These are phyloP conservation scores for Colletotrichum nymphaeae DNA, from an alignment of 2,329 filamentous ascomycete genomes.

Conservation along the genomic window DNA sequence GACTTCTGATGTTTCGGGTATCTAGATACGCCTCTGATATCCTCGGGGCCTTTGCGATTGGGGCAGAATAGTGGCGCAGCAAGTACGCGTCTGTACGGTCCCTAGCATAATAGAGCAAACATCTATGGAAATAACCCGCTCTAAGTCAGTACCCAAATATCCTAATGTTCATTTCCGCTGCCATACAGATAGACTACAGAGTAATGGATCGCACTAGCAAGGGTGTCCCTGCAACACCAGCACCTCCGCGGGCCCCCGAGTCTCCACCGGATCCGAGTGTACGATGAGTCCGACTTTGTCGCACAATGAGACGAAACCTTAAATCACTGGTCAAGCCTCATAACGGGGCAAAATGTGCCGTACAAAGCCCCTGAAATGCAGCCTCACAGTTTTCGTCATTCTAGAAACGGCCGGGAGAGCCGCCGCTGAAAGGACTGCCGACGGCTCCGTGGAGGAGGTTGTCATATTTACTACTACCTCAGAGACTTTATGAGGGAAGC, in stretches of 20 bases:
- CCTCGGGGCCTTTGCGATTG: not conserved
- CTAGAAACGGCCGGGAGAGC: not conserved
- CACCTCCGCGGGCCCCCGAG: conserved; percentile 23
- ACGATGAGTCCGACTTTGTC: not conserved
- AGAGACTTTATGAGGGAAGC: not conserved
- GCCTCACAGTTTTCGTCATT: not conserved
- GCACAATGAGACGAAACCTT: conserved; percentile 21
- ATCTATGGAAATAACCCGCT: not conserved
- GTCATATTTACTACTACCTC: conserved; percentile 3
- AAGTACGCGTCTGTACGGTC: not conserved
- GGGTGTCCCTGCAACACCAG: not conserved
- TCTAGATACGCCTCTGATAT: not conserved
- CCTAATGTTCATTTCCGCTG: not conserved
- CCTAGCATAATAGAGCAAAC: too few species aligned
- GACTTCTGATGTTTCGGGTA: not conserved
- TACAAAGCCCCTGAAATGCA: not conserved
- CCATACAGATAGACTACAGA: not conserved
- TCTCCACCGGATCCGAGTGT: conserved; percentile 11
- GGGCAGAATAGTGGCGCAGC: not conserved
- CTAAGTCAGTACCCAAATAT: not conserved
- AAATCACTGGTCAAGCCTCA: not conserved
- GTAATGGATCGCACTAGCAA: not conserved
- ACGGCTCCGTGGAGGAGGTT: not conserved
- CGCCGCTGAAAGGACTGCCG: too few species aligned
- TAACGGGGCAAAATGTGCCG: not conserved